Conservation (phyloP, 768 basidiomycete species). For the Hypholoma sublateritium region DNA sequence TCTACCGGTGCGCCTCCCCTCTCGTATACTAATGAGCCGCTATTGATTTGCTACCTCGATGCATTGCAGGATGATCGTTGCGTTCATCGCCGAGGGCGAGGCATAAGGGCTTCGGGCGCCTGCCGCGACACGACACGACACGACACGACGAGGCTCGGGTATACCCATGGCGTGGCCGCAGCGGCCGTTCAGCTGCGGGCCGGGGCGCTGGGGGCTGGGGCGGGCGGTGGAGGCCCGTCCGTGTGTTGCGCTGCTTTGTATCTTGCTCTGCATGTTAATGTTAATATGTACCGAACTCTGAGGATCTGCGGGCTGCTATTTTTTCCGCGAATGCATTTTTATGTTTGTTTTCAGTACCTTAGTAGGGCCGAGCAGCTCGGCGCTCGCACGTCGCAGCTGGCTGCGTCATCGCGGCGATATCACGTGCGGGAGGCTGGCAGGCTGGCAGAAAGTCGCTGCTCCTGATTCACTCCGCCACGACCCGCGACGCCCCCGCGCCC, state of each 20-base stretch:
- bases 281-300: background rate
- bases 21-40: background rate
- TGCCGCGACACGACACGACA: constrained; percentile 6
- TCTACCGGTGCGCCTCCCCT: constrained; percentile 67
- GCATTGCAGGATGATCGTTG: constrained; percentile 71
- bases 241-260: background rate
- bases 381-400: background rate
- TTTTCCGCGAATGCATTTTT: background rate
- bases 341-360: background rate
- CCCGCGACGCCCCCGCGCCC: background rate
- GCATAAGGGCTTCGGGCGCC: constrained; percentile 20
- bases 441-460: background rate
- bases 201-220: background rate
- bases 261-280: background rate
- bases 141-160: constrained; percentile 3
- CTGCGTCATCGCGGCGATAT: background rate
- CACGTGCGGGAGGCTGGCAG: background rate
- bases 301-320: background rate
- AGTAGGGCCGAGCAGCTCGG: too few relatives aligned
- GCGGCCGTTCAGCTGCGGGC: background rate
- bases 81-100: constrained; percentile 75
- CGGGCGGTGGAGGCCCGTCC: too few relatives aligned
- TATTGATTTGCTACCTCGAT: background rate
- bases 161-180: background rate
- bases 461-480: background rate